These are phyloP conservation scores for Medicago ruthenica DNA, from an alignment of 306 rosid species.

Conservation along the genomic window DNA sequence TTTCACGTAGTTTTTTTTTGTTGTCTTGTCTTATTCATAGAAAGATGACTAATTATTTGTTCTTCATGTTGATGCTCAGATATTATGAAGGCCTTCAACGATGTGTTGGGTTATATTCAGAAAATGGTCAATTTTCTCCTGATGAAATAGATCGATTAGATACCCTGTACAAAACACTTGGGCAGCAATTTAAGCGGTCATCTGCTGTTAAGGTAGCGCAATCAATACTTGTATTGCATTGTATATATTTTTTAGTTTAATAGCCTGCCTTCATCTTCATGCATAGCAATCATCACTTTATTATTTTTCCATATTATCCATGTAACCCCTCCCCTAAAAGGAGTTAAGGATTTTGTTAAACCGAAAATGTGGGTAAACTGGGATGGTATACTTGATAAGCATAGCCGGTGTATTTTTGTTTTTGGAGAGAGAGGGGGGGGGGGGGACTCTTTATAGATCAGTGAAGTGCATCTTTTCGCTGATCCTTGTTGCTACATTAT, in stretches of 20 bases:
- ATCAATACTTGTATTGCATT: constrained; percentile 23
- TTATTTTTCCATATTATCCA: constrained; percentile 19
- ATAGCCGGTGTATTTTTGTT: too few species aligned
- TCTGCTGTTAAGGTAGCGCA: constrained; percentile 86
- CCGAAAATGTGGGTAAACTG: not conserved
- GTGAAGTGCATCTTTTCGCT: too few species aligned
- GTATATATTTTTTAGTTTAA: constrained; percentile 19
- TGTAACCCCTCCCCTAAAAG: not conserved
- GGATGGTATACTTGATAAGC: not conserved
- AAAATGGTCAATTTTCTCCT: constrained; percentile 64
- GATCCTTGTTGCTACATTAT: not conserved
- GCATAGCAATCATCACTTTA: constrained; percentile 8
- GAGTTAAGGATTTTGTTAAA: constrained; percentile 15
- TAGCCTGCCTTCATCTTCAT: constrained; percentile 26
- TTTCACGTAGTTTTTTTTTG: constrained; percentile 8
- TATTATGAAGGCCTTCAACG: constrained; percentile 92
- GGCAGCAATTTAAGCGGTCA: constrained; percentile 85
- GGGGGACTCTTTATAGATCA: too few species aligned
- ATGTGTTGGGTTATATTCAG: constrained; percentile 78
- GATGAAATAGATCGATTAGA: constrained; percentile 76
- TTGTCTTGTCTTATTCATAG: not conserved
- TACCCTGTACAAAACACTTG: constrained; percentile 75
- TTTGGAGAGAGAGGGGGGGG: too few species aligned
- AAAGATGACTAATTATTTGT: constrained; percentile 21
- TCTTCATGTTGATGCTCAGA: constrained; percentile 53